A percentile compares a stretch with the other conserved stretches of the same genome.
Evolutionary conservation across 73 alveolate species (phyloP).

Genomic region (Stentor roeselii): DNA sequence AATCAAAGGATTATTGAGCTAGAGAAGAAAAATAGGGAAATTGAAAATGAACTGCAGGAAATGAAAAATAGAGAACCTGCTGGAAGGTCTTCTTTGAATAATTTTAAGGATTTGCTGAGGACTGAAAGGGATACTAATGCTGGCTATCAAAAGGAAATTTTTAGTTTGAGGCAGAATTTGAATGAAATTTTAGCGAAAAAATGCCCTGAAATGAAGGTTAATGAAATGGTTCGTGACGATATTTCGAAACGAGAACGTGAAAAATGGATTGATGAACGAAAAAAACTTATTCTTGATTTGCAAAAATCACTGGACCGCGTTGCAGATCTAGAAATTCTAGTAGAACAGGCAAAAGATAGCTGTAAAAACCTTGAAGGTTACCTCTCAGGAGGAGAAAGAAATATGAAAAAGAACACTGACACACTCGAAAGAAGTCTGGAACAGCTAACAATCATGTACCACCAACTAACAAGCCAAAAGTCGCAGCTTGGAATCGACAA

Average conservation of each 20-base stretch:
- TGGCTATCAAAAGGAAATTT: neutral
- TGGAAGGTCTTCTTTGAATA: neutral
- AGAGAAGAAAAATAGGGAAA: neutral
- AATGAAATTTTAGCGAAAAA: neutral
- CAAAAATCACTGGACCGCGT: conserved; percentile 57
- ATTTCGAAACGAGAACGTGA: conserved; percentile 33
- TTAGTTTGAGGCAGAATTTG: neutral
- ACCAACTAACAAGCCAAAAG: conserved; percentile 73
- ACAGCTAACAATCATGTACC: conserved; percentile 81
- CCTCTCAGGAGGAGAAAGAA: conserved; percentile 62
- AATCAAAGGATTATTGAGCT: neutral
- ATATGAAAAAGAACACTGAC: conserved; percentile 61
- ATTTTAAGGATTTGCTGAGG: neutral
- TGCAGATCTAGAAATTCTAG: conserved; percentile 47
- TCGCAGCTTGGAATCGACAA: conserved; percentile 74
- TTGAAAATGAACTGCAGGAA: neutral
- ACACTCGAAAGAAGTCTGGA: conserved; percentile 73
- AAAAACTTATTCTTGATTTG: conserved; percentile 38
- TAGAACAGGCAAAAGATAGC: conserved; percentile 55
- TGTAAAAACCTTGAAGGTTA: conserved; percentile 46
- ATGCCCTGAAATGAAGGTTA: neutral
- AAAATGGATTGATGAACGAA: conserved; percentile 39
- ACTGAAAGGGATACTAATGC: neutral
- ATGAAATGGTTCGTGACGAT: conserved; percentile 17
- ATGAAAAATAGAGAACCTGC: neutral